phyloP scores from a whole-genome alignment of 345 rosid genomes.

The Populus tremula region DNA sequence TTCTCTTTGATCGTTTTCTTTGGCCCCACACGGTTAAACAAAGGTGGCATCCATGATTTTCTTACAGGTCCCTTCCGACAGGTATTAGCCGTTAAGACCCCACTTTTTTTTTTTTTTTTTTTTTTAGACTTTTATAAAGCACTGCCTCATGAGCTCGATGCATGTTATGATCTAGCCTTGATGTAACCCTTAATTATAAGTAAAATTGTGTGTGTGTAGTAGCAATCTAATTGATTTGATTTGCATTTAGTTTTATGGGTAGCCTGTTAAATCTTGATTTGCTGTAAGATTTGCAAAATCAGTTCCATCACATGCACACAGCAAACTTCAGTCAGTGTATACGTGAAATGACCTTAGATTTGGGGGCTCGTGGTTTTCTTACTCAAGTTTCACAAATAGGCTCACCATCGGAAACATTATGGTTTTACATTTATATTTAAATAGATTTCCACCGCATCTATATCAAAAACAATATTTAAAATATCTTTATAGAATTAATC shows the following conservation, averaged over 20 bases:
- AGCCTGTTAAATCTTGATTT: constrained; percentile 22
- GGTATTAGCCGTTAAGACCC: constrained; percentile 46
- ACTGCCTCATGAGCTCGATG: background rate
- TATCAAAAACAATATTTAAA: no score
- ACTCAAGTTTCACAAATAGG: no score
- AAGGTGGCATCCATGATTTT: constrained; percentile 45
- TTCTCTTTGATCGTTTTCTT: background rate
- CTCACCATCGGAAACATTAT: no score
- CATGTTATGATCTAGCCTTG: background rate
- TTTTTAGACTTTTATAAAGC: background rate
- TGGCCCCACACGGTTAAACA: constrained; percentile 44
- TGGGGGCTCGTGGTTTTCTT: no score
- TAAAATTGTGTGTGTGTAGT: background rate
- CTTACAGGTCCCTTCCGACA: constrained; percentile 34
- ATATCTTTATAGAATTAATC: no score
- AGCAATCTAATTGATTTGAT: constrained; percentile 9
- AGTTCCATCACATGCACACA: background rate
- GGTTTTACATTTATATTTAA: no score
- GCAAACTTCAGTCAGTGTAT: background rate
- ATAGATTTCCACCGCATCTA: no score
- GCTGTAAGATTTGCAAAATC: constrained; percentile 11
- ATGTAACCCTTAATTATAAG: background rate
- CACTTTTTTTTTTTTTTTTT: constrained; percentile 2
- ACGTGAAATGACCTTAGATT: background rate
- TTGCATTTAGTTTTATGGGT: constrained; percentile 16